Evolutionary conservation across 164 flowering plant species (phyloP).

Genomic region (Saururus chinensis): DNA sequence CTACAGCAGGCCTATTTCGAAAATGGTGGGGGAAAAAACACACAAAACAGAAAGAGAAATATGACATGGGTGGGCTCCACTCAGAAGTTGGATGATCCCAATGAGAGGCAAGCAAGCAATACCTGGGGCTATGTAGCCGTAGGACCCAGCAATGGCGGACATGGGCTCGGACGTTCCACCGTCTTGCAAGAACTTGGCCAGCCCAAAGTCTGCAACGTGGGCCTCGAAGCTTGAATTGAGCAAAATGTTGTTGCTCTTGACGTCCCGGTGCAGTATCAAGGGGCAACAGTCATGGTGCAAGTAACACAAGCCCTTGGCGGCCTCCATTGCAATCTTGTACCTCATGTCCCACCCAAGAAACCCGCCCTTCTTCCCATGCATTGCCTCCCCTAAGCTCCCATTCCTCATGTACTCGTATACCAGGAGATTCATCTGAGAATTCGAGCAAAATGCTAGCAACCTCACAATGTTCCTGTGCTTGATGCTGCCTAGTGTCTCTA

Average conservation of each 20-base stretch:
- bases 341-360: constrained; percentile 52
- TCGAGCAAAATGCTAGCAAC: constrained; percentile 71
- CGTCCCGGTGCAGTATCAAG: constrained; percentile 59
- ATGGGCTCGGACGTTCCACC: constrained; percentile 61
- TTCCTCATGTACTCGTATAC: constrained; percentile 77
- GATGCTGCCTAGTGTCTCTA: constrained; percentile 74
- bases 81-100: too few relatives aligned
- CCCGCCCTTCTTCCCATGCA: constrained; percentile 50
- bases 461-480: constrained; percentile 85
- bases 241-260: constrained; percentile 69
- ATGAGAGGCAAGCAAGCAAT: constrained; percentile 8
- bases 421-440: constrained; percentile 51
- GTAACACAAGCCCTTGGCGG: constrained; percentile 64
- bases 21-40: background rate
- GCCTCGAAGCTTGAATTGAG: constrained; percentile 62
- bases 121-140: constrained; percentile 97
- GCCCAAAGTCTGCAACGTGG: constrained; percentile 85
- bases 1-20: background rate
- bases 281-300: constrained; percentile 74
- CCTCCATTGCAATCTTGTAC: constrained; percentile 56
- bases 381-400: constrained; percentile 66
- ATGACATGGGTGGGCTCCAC: background rate
- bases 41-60: constrained; percentile 1
- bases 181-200: constrained; percentile 69
- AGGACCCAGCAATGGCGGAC: constrained; percentile 93